Evolutionary conservation across 2,329 filamentous ascomycete species (phyloP), one percentile per base, ranked within the genome.

Genomic region (Dendryphion nanum): DNA sequence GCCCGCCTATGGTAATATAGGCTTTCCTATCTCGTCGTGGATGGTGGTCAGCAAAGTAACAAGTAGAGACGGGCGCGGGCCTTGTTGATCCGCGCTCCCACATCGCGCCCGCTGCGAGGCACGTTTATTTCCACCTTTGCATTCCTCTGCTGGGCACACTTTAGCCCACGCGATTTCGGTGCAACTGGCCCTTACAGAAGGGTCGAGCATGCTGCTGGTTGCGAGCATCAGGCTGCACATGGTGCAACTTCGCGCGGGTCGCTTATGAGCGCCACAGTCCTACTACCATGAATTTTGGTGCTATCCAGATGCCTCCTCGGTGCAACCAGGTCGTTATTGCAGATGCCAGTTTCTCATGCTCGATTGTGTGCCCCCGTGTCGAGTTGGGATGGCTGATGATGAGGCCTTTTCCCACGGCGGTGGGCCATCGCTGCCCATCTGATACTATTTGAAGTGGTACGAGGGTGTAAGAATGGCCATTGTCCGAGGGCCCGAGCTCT

Each of bases 111-210:
- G 62, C 50, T 65, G 62, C 61, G 48, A 61, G 64, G 61, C 62
- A 64, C 60, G 55, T 63, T 65, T 65, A 65, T 63, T 64, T 61
- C 50, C 53, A 60, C 55, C 51, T 60, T 52, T 61, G 61, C 60
- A 63, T 57, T 46, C 44, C 33, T 30, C 42, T 43, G 37, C 51
- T 44, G 52, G 54, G 55, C 47, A 50, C 46, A 51, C 50, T 51
- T 33, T 49, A 36, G 49, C 43, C 57, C 62, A 65, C 62, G 62
- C 58, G 62, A 52, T 43, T 38, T 46, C 38, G 40, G 59, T 65
- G 45, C 47, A 42, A 64, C 60, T 51, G 42, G 42, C 37, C 38
- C 42, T 44, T 45, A 40, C 44, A 43, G 47, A 43, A 29, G 28
- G 38, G 20, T 37, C 35, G 26, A 16, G 17, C 21, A 28, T 14